Evolutionary conservation across 768 basidiomycete species (phyloP), one percentile per base, ranked within the genome.

Genomic region (Leccinum olivaceopallidum): DNA sequence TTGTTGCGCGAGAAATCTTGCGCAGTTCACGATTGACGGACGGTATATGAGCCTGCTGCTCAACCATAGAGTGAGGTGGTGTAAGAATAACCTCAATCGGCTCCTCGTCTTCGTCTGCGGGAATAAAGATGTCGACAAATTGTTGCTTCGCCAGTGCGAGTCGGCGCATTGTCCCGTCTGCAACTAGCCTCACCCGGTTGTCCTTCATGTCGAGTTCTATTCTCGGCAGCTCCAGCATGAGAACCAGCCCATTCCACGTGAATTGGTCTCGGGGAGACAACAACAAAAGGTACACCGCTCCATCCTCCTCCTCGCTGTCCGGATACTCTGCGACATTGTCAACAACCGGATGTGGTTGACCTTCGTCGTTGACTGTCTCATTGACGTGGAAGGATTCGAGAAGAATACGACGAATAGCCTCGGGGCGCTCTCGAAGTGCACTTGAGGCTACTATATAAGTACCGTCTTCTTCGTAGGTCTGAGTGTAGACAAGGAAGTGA

Each of bases 401-500:
- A 10, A 99, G 81, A 30, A 98, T 87, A 48, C 88, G 85, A 6
- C 85, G 85, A 64, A 98, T 89, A 48, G 83, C 77, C 12, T 90
- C 88, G 0, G 90, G 87, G 13, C 87, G 85, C 53, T 92, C 87
- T 66, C 84, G 87, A 12, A 98, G 82, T 5, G 84, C 83, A 5
- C 80, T 83, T 16, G 92, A 87, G 8, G 92, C 96, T 57, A 99
- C 80, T 62, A 98, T 86, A 71, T 98, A 99, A 12, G 89, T 85
- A 5, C 94, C 94, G n/a, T 96, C 89, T 66, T 89, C 87, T 73
- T 96, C 94, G 72, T 90, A 89, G 8, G 77, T 75, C 61, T 88
- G 85, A 2, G 96, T 97, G 74, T 97, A 96, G 50, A 99, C 92
- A 59, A 99, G 85, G 75, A 95, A 89, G 72, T 98, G 95, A 63